Evolutionary conservation across 306 rosid species (phyloP), one percentile per base, ranked within the genome.

Genomic region (Comarum palustre): DNA sequence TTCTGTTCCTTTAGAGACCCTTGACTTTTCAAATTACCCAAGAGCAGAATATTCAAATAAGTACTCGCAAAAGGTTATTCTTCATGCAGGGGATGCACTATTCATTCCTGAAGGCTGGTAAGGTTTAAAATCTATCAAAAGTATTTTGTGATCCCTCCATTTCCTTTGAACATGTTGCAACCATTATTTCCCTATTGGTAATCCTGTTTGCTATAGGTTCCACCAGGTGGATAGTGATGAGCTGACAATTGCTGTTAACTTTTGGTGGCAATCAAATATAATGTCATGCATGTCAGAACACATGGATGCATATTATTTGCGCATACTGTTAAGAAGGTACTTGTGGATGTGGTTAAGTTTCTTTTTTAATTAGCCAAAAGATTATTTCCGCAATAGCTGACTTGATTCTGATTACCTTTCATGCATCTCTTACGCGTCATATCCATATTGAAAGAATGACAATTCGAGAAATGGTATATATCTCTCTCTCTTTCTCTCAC

Each of bases 61-160:
- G 74, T 73, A 69, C 79, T 89, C 90, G 7, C 96, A 90, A 81
- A 90, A 76, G 87, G 85, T 86, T 77, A 71, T 82, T 85, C 96
- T 94, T 77, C 84, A 83, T 68, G 92, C 90, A 41, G 99, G 99
- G 41, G 96, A 94, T 71, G 96, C 96, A 69, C 88, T 94, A 80
- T 94, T 89, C 82, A 90, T 94, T 82, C 99, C 99, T 31, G 97
- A 91, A 91, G 99, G 99, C 83, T 91, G 96, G 99, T 91, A 81
- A 84, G 90, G 31, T 79, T 75, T 67, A 34, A 61, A 25, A 61
- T 34, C 77, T 25, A 46, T 24, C 16, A 20, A 10, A 19, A 15
- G 11, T 75, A 48, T 72, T 51, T 71, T 17, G 27, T 29, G 67
- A 74, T 7, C 11, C 42, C 11, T 39, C 11, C 42, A 15, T 5